Percentiles rank a stretch among this genome's conserved stretches.
These are phyloP conservation scores for Malus hybrid DNA, from an alignment of 331 rosid genomes.

Conservation along the genomic window DNA sequence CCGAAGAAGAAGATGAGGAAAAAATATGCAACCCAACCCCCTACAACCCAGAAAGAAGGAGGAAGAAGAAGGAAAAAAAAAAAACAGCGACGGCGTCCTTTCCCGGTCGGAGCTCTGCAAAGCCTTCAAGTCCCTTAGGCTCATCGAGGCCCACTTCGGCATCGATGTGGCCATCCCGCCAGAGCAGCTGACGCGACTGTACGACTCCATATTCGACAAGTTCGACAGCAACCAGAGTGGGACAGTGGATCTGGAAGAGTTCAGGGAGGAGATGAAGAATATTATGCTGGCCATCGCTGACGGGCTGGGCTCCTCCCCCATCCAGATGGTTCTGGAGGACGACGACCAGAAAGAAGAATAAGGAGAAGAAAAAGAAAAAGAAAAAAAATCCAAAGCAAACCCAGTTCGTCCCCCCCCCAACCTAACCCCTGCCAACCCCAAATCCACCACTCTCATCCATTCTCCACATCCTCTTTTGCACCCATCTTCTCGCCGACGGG, in stretches of 20 bases:
- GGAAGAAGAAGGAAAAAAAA: no score
- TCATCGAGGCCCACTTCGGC: constrained; percentile 67
- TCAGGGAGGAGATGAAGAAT: constrained; percentile 65
- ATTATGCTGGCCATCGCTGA: constrained; percentile 83
- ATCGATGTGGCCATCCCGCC: constrained; percentile 54
- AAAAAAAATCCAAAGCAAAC: no score
- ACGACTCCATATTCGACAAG: constrained; percentile 67
- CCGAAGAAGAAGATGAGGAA: no score
- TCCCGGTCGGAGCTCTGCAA: constrained; percentile 71
- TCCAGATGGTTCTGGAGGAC: constrained; percentile 72
- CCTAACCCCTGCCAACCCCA: no score
- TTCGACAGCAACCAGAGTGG: constrained; percentile 64
- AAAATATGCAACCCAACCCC: no score
- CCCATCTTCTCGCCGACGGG: no score
- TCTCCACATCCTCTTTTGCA: no score
- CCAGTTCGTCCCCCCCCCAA: no score
- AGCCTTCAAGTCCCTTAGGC: constrained; percentile 68
- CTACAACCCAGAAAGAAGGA: no score
- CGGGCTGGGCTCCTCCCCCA: constrained; percentile 66
- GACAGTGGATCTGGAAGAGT: constrained; percentile 54
- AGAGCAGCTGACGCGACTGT: constrained; percentile 53
- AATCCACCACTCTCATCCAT: no score
- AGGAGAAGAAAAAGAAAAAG: no score
- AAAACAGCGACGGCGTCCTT: constrained; percentile 74
- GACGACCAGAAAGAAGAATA: constrained; percentile 13